Conservation (phyloP, 2,329 filamentous ascomycete genomes). For the Phoma herbarum region DNA sequence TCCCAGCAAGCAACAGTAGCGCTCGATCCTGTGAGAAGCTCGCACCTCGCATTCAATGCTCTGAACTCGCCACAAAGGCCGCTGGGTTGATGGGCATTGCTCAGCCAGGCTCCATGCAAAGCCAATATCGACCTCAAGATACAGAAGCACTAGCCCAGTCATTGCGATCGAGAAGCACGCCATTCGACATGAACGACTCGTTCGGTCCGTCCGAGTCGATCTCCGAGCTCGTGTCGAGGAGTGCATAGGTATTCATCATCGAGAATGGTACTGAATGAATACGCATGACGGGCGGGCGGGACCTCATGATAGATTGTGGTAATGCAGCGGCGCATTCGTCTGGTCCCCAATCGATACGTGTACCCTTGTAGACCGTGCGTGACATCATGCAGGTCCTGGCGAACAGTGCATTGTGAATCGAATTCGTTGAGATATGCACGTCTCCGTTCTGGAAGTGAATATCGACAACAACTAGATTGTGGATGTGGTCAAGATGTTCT, state of each 20-base stretch:
- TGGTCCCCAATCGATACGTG: conserved; percentile 72
- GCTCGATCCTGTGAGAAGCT: neutral
- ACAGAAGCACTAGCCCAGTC: conserved; percentile 34
- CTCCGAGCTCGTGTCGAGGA: conserved; percentile 41
- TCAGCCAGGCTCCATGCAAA: no score
- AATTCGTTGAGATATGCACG: conserved; percentile 78
- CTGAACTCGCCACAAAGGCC: neutral
- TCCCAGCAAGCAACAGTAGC: neutral
- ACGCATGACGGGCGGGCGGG: conserved; percentile 15
- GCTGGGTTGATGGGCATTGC: no score
- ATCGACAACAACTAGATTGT: conserved; percentile 76
- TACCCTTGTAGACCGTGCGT: conserved; percentile 71
- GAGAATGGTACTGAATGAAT: conserved; percentile 30
- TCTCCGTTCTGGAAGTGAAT: conserved; percentile 66
- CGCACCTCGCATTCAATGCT: neutral
- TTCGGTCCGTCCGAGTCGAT: conserved; percentile 39
- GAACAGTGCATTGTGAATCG: conserved; percentile 77
- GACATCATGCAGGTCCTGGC: conserved; percentile 81
- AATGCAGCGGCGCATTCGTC: conserved; percentile 77
- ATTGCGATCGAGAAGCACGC: conserved; percentile 29
- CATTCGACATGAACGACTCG: conserved; percentile 32
- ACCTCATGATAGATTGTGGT: conserved; percentile 36
- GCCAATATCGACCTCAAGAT: conserved; percentile 18
- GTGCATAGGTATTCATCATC: conserved; percentile 44
- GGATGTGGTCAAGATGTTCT: conserved; percentile 81